phyloP scores from a whole-genome alignment of 1,284 basidiomycete species.

The Phellopilus nigrolimitatus region DNA sequence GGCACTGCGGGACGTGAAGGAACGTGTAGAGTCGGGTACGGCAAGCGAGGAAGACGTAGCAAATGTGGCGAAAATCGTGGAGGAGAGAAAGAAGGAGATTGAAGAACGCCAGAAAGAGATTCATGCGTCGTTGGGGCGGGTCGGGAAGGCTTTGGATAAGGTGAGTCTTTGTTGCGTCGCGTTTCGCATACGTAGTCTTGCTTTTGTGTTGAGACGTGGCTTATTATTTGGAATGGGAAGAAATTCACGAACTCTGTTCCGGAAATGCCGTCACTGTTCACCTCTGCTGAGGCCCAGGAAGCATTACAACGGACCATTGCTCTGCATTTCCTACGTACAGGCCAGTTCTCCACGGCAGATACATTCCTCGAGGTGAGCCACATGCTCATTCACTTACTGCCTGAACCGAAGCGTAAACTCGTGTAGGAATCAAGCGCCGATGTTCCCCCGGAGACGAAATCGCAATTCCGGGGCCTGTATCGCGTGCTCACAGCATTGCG shows the following conservation, averaged over 20 bases:
- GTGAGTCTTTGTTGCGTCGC: constrained; percentile 36
- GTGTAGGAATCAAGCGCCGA: constrained; percentile 65
- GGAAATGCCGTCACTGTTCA: constrained; percentile 65
- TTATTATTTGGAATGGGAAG: constrained; percentile 39
- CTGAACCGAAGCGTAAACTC: background rate
- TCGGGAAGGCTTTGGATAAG: constrained; percentile 88
- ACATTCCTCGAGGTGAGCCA: constrained; percentile 61
- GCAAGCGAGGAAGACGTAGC: constrained; percentile 50
- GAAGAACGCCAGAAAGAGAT: constrained; percentile 87
- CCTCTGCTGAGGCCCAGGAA: constrained; percentile 48
- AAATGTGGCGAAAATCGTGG: constrained; percentile 54
- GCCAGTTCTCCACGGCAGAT: constrained; percentile 71
- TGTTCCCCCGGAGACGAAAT: constrained; percentile 52
- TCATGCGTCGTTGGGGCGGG: constrained; percentile 67
- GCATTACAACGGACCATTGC: constrained; percentile 75
- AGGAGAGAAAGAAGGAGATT: constrained; percentile 74
- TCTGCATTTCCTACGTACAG: constrained; percentile 73
- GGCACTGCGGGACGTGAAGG: constrained; percentile 54
- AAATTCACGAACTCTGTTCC: constrained; percentile 67
- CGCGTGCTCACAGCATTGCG: constrained; percentile 67
- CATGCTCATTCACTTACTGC: background rate
- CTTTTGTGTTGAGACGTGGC: constrained; percentile 15
- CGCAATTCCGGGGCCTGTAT: constrained; percentile 70
- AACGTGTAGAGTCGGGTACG: constrained; percentile 48
- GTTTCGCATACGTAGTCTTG: background rate